Evolutionary conservation across 768 basidiomycete species (phyloP), one percentile per base, ranked within the genome.

Genomic region (Lentinula detonsa): DNA sequence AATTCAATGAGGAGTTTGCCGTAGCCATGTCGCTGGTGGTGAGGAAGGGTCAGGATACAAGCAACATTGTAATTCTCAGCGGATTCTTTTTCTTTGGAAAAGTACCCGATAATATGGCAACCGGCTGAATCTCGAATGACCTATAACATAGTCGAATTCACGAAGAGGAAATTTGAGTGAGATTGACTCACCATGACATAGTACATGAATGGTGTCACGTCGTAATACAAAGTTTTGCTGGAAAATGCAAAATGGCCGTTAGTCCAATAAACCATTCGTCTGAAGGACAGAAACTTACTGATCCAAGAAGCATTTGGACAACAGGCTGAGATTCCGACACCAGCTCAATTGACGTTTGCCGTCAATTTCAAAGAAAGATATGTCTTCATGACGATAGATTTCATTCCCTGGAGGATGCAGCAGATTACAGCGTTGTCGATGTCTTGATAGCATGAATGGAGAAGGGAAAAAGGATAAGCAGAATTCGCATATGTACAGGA

Each of bases 131-230:
- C 97, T 63, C 94, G 85, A 69, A 87, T 85, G 54, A 85, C 84
- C 91, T 93, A 64, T 55, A 18, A 18, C 11, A 33, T 35, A 3
- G 61, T 42, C 61, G 63, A 57, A 61, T 54, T 53, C 37, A 43
- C 16, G 45, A 53, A 8, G 13, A 21, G 50, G 61, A 49, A 18
- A 61, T 61, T 55, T 51, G 59, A 52, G 35, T 49, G 37, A 45
- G 23, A 11, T 58, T 59, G 62, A 70, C 83, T 67, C 66, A 91
- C 94, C 95, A 99, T 95, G 74, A 95, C 91, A 81, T 99, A 99
- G 81, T 95, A 99, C 84, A 99, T 85, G 80, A 99, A 99, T 2
- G 97, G 97, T 62, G 98, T 98, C 67, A 98, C 96, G 77, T 99
- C 97, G 77, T 98, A 99, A 77, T 99, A 98, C 65, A 99, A 79